These are phyloP conservation scores for Halteria grandinella DNA, from an alignment of 73 alveolate genomes.

Conservation along the genomic window DNA sequence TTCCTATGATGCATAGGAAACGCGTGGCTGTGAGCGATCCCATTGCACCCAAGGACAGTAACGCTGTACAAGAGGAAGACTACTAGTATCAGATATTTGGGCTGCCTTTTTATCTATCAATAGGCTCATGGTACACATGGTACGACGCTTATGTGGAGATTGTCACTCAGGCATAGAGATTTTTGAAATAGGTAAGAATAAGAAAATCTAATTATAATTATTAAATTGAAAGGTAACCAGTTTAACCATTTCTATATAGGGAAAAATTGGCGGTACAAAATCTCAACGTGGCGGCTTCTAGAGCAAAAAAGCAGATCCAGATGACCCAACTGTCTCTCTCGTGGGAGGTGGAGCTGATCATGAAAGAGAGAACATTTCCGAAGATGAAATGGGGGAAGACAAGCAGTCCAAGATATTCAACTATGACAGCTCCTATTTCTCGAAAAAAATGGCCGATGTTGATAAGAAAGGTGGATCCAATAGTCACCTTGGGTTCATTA, in stretches of 20 bases:
- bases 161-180: conserved; percentile 29
- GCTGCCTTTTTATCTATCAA: conserved; percentile 22
- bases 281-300: no score
- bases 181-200: conserved; percentile 11
- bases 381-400: conserved; percentile 45
- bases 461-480: conserved; percentile 50
- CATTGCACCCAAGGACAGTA: neutral
- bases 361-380: conserved; percentile 50
- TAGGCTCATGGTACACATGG: conserved; percentile 65
- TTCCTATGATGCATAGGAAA: conserved; percentile 53
- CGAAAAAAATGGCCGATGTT: conserved; percentile 42
- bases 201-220: neutral
- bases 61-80: neutral
- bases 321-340: no score
- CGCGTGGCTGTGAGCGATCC: conserved; percentile 3
- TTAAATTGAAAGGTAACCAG: no score
- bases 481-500: no score
- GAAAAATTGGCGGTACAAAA: conserved; percentile 25
- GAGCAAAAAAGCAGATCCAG: no score
- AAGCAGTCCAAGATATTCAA: conserved; percentile 18
- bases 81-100: conserved; percentile 5
- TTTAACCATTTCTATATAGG: no score
- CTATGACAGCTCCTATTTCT: conserved; percentile 37
- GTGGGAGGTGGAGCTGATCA: no score
- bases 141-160: conserved; percentile 57